Base-by-base conservation (phyloP, 2,329 filamentous ascomycete species). In the Colletotrichum simmondsii region DNA sequence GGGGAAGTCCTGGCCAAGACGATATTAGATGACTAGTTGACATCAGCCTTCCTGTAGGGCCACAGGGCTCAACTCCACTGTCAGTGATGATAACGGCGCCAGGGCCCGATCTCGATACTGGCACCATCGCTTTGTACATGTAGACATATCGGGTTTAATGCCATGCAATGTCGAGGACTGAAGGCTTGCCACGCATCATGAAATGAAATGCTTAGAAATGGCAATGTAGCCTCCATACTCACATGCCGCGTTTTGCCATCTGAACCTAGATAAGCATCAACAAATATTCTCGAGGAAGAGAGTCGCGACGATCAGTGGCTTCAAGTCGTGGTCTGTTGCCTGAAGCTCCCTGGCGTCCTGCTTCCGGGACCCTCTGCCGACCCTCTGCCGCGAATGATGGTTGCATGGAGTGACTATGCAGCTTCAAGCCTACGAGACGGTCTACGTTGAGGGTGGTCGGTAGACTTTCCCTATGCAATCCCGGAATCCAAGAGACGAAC, bases 401-500 rank as follows among this genome's bases (percentile, higher is more conserved):
- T 22, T 49, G 64, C 35, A 58, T 35, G 12, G 46, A 46, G 52
- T n/a, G 32, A 58, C 16, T 5, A 62, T 58, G n/a, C 49, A n/a
- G 52, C 19, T 19, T 19, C 24, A 58, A 6, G 22, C 19, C 35
- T 42, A 32, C 37, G 60, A 42, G 5, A 12, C 8, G 24, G 0
- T n/a, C 6, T 35, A 26, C 53, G 53, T 19, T 54, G 42, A 69
- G 5, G 59, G 65, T 63, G 66, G 46, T 46, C 60, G 60, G 54
- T n/a, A 65, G 22, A 37, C 60, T 65, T 70, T 65, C 26, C 42
- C 56, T 28, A 35, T 22, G n/a, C 19, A 30, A 46, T 68, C 66
- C 70, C 46, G 56, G 56, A 12, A 16, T 24, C 49, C 60, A 56
- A 65, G 56, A 30, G 61, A 73, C 71, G 70, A 71, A 73, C 66